Evolutionary conservation across 2,329 filamentous ascomycete genomes (phyloP).

Genomic region (Fusarium virguliforme): DNA sequence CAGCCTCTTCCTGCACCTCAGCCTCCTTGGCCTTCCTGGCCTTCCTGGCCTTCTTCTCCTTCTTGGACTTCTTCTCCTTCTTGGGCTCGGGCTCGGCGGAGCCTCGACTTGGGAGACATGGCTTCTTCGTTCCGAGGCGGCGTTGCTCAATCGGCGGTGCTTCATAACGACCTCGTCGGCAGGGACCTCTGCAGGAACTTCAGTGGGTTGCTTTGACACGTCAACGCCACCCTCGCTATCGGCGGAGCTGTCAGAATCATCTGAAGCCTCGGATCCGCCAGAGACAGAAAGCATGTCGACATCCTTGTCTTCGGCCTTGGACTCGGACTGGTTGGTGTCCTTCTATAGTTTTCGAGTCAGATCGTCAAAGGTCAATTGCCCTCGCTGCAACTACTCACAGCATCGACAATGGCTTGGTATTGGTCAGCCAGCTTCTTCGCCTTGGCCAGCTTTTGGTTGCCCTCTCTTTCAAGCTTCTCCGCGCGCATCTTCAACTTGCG

Average conservation of each 20-base stretch:
- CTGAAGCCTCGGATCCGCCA: slow-evolving; percentile 44
- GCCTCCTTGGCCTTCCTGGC: slow-evolving; percentile 37
- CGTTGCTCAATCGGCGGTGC: slow-evolving; percentile 54
- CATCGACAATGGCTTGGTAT: slow-evolving; percentile 50
- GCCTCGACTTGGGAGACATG: slow-evolving; percentile 36
- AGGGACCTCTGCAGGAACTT: slow-evolving; percentile 46
- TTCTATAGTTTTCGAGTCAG: slow-evolving; percentile 27
- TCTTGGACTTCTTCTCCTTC: slow-evolving; percentile 52
- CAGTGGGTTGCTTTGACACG: slow-evolving; percentile 40
- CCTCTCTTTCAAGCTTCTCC: slow-evolving; percentile 54
- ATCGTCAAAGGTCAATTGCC: slow-evolving; percentile 2
- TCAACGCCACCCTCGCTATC: slow-evolving; percentile 47
- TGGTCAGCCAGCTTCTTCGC: slow-evolving; percentile 56
- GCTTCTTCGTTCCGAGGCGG: slow-evolving; percentile 49
- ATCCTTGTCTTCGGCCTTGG: slow-evolving; percentile 38
- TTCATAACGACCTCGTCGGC: slow-evolving; percentile 54
- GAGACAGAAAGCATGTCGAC: slow-evolving; percentile 40
- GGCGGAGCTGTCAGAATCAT: slow-evolving; percentile 42
- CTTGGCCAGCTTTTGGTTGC: slow-evolving; percentile 59
- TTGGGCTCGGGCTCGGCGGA: slow-evolving; percentile 40
- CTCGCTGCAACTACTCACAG: slow-evolving; percentile 31
- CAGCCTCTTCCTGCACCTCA: slow-evolving; percentile 31
- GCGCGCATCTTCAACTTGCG: slow-evolving; percentile 58
- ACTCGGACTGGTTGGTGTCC: slow-evolving; percentile 25
- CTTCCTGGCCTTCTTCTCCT: slow-evolving; percentile 51